A percentile compares a stretch with the other conserved stretches of the same genome.
Conservation (phyloP, 495 filamentous ascomycete species). For the Chaetomidium leptoderma region DNA sequence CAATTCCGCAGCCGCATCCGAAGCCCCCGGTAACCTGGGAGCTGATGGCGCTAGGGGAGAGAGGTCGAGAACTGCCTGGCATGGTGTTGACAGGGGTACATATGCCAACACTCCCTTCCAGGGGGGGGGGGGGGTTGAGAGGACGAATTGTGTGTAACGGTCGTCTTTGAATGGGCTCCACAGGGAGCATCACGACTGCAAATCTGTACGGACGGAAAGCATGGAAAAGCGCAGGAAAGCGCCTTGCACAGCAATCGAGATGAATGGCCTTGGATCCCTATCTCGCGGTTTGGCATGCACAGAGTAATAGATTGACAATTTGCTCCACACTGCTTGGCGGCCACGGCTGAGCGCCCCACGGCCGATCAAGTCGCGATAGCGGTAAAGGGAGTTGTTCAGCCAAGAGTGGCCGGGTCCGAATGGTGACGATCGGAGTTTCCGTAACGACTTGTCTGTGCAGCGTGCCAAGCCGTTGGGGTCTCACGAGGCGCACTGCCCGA, state of each 20-base stretch:
- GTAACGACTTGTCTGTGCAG: constrained; percentile 8
- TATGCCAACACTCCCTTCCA: constrained; percentile 6
- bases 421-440: constrained; percentile 24
- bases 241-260: constrained; percentile 27
- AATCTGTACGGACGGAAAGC: constrained; percentile 4
- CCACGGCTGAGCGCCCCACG: constrained; percentile 21
- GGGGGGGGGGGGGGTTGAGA: constrained; percentile 8
- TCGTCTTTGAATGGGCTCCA: constrained; percentile 1
- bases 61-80: constrained; percentile 4
- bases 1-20: constrained; percentile 1
- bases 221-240: constrained; percentile 29
- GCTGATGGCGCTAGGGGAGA: neutral
- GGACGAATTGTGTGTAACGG: neutral
- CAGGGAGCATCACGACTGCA: constrained; percentile 12
- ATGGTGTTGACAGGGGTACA: constrained; percentile 9
- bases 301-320: constrained; percentile 25
- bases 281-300: constrained; percentile 29
- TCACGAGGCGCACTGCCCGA: constrained; percentile 12
- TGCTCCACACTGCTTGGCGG: constrained; percentile 29
- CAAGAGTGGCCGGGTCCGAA: constrained; percentile 24
- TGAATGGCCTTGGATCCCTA: constrained; percentile 22
- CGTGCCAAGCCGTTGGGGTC: constrained; percentile 20
- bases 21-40: neutral
- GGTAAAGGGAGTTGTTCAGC: constrained; percentile 20
- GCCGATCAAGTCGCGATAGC: constrained; percentile 28